These are phyloP conservation scores for Bipolaris victoriae DNA, from an alignment of 2,329 filamentous ascomycete species.

Conservation along the genomic window DNA sequence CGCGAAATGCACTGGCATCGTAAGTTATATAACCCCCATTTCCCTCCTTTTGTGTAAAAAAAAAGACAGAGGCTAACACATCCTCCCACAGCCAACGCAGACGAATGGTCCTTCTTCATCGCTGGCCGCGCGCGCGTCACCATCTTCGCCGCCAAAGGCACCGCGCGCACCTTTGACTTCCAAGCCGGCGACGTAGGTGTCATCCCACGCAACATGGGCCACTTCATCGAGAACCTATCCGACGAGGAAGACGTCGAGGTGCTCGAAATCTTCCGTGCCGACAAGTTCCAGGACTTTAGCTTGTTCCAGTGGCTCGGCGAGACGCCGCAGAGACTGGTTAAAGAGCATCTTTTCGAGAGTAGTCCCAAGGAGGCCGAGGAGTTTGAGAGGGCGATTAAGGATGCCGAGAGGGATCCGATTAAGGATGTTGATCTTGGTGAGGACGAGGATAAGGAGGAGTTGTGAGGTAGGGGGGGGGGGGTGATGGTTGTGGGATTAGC, in stretches of 20 bases:
- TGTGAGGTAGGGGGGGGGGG: slow-evolving; percentile 10
- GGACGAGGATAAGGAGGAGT: slow-evolving; percentile 35
- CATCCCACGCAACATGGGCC: slow-evolving; percentile 76
- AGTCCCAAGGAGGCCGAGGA: slow-evolving; percentile 66
- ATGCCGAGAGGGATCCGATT: slow-evolving; percentile 62
- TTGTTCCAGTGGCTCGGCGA: slow-evolving; percentile 78
- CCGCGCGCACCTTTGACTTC: slow-evolving; percentile 78
- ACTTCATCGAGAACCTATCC: slow-evolving; percentile 79
- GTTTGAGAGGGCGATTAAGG: slow-evolving; percentile 67
- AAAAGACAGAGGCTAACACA: slow-evolving; percentile 1
- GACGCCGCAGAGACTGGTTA: slow-evolving; percentile 69
- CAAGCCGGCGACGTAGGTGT: slow-evolving; percentile 76
- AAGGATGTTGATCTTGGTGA: slow-evolving; percentile 39
- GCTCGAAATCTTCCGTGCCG: slow-evolving; percentile 75
- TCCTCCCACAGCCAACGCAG: slow-evolving; percentile 58
- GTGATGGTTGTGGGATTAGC: background rate
- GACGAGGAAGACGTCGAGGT: slow-evolving; percentile 78
- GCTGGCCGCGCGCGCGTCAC: slow-evolving; percentile 73
- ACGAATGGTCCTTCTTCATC: slow-evolving; percentile 84
- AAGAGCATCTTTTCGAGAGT: slow-evolving; percentile 69
- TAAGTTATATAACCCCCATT: slow-evolving; percentile 10
- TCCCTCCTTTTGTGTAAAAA: no score
- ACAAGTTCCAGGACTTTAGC: slow-evolving; percentile 74
- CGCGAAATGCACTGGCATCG: slow-evolving; percentile 85
- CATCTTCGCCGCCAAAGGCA: slow-evolving; percentile 72